Base-by-base conservation (phyloP, 2,329 filamentous ascomycete genomes). In the Nigrospora sphaerica region DNA sequence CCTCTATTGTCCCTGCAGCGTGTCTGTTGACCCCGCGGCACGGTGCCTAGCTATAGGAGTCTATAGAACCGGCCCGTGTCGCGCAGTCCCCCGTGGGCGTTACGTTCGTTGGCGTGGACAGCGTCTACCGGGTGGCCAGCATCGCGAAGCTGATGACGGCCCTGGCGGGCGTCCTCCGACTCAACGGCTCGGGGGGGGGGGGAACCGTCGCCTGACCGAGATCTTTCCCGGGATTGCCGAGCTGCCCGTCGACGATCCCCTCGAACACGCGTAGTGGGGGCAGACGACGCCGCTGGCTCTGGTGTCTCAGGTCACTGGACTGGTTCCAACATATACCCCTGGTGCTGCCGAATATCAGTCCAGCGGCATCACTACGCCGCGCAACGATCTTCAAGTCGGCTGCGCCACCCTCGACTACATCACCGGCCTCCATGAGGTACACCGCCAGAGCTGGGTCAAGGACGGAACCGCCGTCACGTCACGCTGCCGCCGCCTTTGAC, bases 121-220 rank as follows among this genome's bases (percentile, higher is more conserved):
- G 62, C 34, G 67, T 73, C 16, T 72, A 70, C 51, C 63, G 66
- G 13, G 54, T 72, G 14, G 70, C 67, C 1, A 71, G 66, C 49
- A 53, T 65, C 32, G 61, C 61, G 12, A 72, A 69, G 45, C 54
- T 66, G 4, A 55, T 69, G 44, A 68, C 67, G 0, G 64, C 68
- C 31, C 63, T 67, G 37, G 58, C 66, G 2, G 61, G 64, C 3
- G 53, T 72, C 32, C 48, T 68, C 1, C 51, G 63, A 33, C 49
- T 70, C 6, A 58, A 61, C 1, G 54, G 55, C 6, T 50, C 48
- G 2, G 58, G 68, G 42, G 71, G 2, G 58, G 68, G 42, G 71
- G 67, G 57, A 50, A 61, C n/a, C 57, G 54, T 3, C 55, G 57
- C n/a, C 52, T 67, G 7, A 58, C 53, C 16, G 53, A 60, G 17